Evolutionary conservation across 352 stramenopile genomes (phyloP).

Genomic region (Elongisporangium undulatum): DNA sequence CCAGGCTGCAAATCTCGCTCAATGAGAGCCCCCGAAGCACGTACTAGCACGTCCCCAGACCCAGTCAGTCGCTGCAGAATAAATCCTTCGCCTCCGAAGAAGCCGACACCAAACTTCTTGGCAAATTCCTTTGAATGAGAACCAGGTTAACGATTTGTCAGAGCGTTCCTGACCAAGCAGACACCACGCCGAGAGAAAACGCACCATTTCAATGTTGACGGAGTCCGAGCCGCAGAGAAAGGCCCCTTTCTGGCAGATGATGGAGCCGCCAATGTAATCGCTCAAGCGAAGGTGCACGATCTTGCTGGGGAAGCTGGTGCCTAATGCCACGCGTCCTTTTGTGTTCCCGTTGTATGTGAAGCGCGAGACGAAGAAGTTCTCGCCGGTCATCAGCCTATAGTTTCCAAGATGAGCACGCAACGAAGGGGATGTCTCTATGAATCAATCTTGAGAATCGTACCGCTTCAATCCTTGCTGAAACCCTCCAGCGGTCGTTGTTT

Average conservation of each 20-base stretch:
- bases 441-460: conserved; percentile 64
- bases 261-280: conserved; percentile 79
- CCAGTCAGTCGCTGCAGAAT: conserved; percentile 91
- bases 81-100: conserved; percentile 95
- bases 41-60: conserved; percentile 88
- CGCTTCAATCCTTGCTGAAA: conserved; percentile 84
- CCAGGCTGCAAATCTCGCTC: conserved; percentile 79
- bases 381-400: conserved; percentile 62
- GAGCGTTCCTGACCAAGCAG: neutral
- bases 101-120: conserved; percentile 86
- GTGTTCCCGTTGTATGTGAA: conserved; percentile 59
- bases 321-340: conserved; percentile 84
- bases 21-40: conserved; percentile 88
- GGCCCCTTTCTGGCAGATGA: conserved; percentile 92
- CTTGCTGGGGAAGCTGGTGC: conserved; percentile 88
- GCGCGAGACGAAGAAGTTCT: conserved; percentile 79
- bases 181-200: neutral
- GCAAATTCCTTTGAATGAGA: conserved; percentile 69
- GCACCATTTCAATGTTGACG: conserved; percentile 89
- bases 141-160: neutral
- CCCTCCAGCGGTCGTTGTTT: conserved; percentile 89
- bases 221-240: conserved; percentile 91
- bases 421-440: conserved; percentile 27
- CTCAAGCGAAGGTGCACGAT: conserved; percentile 86
- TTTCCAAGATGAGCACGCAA: neutral